phyloP scores from a whole-genome alignment of 768 basidiomycete genomes.

The Mycena metata region DNA sequence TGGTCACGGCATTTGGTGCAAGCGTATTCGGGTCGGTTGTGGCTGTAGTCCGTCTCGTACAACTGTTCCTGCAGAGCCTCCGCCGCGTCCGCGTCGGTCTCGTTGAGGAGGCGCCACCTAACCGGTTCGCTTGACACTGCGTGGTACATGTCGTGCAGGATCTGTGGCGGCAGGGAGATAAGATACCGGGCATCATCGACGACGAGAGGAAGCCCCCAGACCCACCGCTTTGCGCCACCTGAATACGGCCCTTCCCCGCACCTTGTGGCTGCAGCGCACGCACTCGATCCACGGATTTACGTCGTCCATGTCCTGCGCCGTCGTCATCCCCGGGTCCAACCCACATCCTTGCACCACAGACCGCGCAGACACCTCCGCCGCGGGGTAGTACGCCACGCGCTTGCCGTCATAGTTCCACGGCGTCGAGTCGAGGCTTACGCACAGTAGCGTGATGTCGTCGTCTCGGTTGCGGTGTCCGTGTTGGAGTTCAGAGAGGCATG shows the following conservation, averaged over 20 bases:
- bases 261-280: constrained; percentile 36
- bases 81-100: constrained; percentile 34
- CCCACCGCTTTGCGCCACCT: constrained; percentile 42
- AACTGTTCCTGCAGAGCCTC: constrained; percentile 33
- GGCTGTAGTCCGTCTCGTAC: constrained; percentile 13
- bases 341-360: constrained; percentile 37
- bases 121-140: constrained; percentile 25
- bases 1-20: constrained; percentile 38
- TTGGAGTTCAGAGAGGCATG: constrained; percentile 39
- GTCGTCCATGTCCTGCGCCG: constrained; percentile 39
- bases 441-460: constrained; percentile 38
- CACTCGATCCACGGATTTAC: constrained; percentile 42
- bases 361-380: constrained; percentile 35
- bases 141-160: constrained; percentile 44
- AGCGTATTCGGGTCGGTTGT: constrained; percentile 23
- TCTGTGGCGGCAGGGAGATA: constrained; percentile 24
- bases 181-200: not conserved
- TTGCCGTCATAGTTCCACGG: constrained; percentile 41
- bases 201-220: not conserved
- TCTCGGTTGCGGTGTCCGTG: constrained; percentile 44
- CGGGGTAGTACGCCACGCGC: constrained; percentile 34
- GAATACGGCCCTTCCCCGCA: constrained; percentile 38
- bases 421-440: constrained; percentile 35
- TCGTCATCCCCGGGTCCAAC: constrained; percentile 34
- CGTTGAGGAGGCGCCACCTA: constrained; percentile 35